Base-by-base conservation (phyloP, 163 green algal genomes). In the Coccomyxa subellipsoidea region DNA sequence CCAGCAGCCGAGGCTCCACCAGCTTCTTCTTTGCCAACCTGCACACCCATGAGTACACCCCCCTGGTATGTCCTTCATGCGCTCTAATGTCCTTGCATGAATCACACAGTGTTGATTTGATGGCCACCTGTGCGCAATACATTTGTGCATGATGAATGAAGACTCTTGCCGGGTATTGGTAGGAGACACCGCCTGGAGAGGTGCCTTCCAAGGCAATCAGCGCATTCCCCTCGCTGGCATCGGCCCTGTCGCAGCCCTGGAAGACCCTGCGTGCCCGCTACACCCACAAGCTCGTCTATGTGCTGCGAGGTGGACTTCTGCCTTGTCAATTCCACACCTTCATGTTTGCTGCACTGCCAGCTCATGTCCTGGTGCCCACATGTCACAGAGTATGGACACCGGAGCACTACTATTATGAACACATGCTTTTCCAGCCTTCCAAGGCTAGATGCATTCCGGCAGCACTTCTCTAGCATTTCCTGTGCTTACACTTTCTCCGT, bases 11-110 rank as follows among this genome's bases (percentile, higher is more conserved):
- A 7, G 84, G 84, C 15, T 71, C 79, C n/a, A 54, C 32, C 40
- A 77, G 66, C 73, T 86, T 76, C 76, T 81, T 86, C 7, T 93
- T 93, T 85, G 87, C 82, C 4, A 83, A 93, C 69, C 80, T 91
- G 37, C 71, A 85, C 35, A 40, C 81, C 38, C 70, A 87, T 36
- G 23, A 25, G 38, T 89, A 80, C 29, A 69, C 37, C 15, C 79
- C 39, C 23, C 40, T 37, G 66, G 66, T 40, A 83, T 29, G 27
- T 25, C 8, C 18, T 18, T 66, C 47, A 66, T n/a, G n/a, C n/a
- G 47, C 47, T 29, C 18, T 66, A 18, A 12, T 66, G 47, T 18
- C 12, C 47, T 18, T 66, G 12, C 47, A 12, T 12, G 18, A 66
- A 66, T 66, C 18, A 18, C 12, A 66, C 47, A 66, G 18, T 29